Conservation (phyloP, 2,329 filamentous ascomycete genomes). For the Graphilbum ipis-grandicollis region DNA sequence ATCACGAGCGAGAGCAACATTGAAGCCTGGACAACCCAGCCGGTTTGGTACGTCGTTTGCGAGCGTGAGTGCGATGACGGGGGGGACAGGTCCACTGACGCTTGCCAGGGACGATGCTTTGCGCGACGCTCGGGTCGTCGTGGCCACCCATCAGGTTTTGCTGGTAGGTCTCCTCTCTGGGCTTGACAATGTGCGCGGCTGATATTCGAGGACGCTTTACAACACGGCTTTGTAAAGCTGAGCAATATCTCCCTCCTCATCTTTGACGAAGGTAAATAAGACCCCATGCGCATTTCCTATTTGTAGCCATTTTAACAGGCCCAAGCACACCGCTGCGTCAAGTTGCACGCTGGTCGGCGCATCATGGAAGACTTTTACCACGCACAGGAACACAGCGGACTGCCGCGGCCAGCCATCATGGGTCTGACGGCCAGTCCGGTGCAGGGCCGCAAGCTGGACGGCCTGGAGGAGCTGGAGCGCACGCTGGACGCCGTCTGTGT, state of each 20-base stretch:
- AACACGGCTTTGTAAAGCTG: conserved; percentile 56
- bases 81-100: not conserved
- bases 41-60: conserved; percentile 26
- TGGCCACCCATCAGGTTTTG: conserved; percentile 63
- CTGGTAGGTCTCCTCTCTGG: too few species aligned
- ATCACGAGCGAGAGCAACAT: conserved; percentile 53
- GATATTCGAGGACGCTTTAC: conserved; percentile 46
- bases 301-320: too few species aligned
- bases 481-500: conserved; percentile 54
- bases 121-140: conserved; percentile 47
- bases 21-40: conserved; percentile 52
- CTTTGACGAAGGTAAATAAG: conserved; percentile 59
- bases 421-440: conserved; percentile 71
- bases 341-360: conserved; percentile 43
- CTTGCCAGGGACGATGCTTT: conserved; percentile 42
- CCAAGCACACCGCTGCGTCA: conserved; percentile 56
- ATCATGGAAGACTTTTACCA: conserved; percentile 64
- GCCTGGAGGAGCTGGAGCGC: conserved; percentile 44
- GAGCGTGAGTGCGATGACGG: too few species aligned
- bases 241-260: conserved; percentile 48
- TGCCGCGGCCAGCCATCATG: conserved; percentile 45
- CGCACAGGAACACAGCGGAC: conserved; percentile 19
- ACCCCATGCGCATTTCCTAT: too few species aligned
- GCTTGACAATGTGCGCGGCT: too few species aligned
- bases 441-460: conserved; percentile 35